These are phyloP conservation scores for Penicillium sumatraense DNA, from an alignment of 2,329 filamentous ascomycete species.

Conservation along the genomic window DNA sequence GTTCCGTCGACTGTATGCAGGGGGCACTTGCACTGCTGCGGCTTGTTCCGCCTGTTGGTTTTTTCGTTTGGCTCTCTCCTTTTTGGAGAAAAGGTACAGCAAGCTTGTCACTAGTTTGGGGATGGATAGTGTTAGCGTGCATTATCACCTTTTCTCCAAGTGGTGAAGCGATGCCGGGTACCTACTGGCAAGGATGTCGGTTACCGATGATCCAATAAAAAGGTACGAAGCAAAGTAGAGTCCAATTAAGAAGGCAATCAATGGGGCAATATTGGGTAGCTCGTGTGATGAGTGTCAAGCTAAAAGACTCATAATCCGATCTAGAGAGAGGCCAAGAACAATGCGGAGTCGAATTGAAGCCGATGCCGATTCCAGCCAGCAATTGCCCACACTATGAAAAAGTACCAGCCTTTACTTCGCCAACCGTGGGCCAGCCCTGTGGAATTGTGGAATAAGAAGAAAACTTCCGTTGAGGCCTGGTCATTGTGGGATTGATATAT, in stretches of 20 bases:
- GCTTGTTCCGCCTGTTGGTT: slow-evolving; percentile 10
- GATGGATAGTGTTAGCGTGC: slow-evolving; percentile 9
- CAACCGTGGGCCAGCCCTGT: not conserved
- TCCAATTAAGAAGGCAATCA: not conserved
- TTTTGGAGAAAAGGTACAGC: slow-evolving; percentile 27
- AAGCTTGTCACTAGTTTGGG: slow-evolving; percentile 24
- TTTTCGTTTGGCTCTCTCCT: slow-evolving; percentile 29
- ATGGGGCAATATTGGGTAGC: slow-evolving; percentile 7
- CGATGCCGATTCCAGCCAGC: no score
- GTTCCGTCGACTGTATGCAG: slow-evolving; percentile 21
- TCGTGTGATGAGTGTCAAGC: slow-evolving; percentile 15
- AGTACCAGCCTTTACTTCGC: not conserved
- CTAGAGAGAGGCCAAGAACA: not conserved
- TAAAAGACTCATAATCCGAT: not conserved
- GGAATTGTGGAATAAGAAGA: not conserved
- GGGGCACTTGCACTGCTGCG: slow-evolving; percentile 16
- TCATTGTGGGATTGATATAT: slow-evolving; percentile 18
- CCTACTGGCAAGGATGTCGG: slow-evolving; percentile 18
- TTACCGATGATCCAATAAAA: not conserved
- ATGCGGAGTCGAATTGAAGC: slow-evolving; percentile 10
- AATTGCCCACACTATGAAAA: not conserved
- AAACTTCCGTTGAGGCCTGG: not conserved
- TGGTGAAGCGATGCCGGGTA: not conserved
- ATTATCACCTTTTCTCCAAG: slow-evolving; percentile 11
- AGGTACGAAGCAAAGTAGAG: not conserved